Base-by-base conservation (phyloP, 208 protist genomes). In the Leishmania guyanensis region DNA sequence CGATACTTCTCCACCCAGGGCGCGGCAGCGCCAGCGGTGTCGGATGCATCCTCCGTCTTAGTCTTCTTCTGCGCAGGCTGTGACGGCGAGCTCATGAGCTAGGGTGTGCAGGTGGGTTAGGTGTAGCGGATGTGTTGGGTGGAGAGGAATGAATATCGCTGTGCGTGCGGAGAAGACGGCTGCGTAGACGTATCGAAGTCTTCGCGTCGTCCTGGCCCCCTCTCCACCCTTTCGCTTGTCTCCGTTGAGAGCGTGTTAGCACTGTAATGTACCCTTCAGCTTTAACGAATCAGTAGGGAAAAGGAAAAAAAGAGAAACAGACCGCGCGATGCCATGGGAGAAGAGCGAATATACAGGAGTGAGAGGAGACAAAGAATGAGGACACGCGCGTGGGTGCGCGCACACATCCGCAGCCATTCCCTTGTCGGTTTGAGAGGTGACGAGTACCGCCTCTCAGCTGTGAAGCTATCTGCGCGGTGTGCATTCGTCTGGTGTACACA, bases 1-100 rank as follows among this genome's bases (percentile, higher is more conserved):
- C 99, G 94, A 79, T 98, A 98, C 86, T 98, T 98, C 81, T 98
- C 96, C 6, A 98, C 90, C 95, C 96, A 98, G 53, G 96, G 96
- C 48, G 84, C 78, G 36, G 81, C 71, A n/a, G 85, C 72, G n/a
- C 29, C 68, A 16, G 74, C 72, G 51, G 76, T 43, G 71, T 62
- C 10, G 46, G 76, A 53, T 46, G 66, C n/a, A 29, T 54, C 64
- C 77, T 85, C 81, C 79, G 79, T 83, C 58, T 84, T 83, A 14
- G 64, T 58, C 54, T 84, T 83, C 75, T 90, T 90, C n/a, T 73
- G 50, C 39, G 54, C 56, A 20, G 84, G 86, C 68, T 87, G 70
- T 17, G 43, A 64, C 10, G 54, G 58, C 5, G 70, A 22, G 60
- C 65, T 85, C 74, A 77, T 77, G 74, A 66, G 68, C 43, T 73